phyloP scores from a whole-genome alignment of 306 rosid genomes.

The Vigna unguiculata region DNA sequence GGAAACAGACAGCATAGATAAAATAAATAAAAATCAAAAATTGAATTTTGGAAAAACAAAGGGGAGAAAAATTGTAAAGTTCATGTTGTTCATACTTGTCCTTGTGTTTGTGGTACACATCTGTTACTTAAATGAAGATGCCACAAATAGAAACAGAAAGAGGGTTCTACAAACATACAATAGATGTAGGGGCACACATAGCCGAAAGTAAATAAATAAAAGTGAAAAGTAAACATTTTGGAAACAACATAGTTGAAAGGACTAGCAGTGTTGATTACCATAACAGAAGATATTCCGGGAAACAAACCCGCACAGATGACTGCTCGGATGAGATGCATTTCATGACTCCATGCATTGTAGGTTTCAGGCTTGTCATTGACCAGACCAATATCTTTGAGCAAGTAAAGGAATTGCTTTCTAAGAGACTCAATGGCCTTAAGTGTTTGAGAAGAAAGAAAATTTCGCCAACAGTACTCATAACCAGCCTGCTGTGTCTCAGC shows the following conservation, averaged over 20 bases:
- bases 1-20: constrained; percentile 3
- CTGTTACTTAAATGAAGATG: neutral
- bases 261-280: constrained; percentile 61
- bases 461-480: constrained; percentile 94
- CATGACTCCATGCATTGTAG: constrained; percentile 70
- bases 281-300: constrained; percentile 94
- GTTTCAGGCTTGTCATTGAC: constrained; percentile 65
- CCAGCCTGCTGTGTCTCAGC: constrained; percentile 85
- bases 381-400: constrained; percentile 85
- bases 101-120: neutral
- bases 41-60: constrained; percentile 5
- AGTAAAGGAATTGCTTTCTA: constrained; percentile 75
- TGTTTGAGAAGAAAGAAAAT: constrained; percentile 87
- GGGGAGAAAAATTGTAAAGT: constrained; percentile 33
- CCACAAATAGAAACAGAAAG: constrained; percentile 33
- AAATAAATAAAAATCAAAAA: constrained; percentile 19
- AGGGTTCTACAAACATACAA: constrained; percentile 10
- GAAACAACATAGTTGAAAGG: constrained; percentile 53
- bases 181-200: constrained; percentile 40
- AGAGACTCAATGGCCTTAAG: constrained; percentile 92
- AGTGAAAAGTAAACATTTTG: constrained; percentile 50
- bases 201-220: constrained; percentile 38
- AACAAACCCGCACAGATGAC: constrained; percentile 87
- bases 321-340: constrained; percentile 78
- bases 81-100: neutral